A percentile compares a stretch with the other conserved stretches of the same genome.
phyloP scores from a whole-genome alignment of 495 filamentous ascomycete species.

The Penicillium roqueforti region DNA sequence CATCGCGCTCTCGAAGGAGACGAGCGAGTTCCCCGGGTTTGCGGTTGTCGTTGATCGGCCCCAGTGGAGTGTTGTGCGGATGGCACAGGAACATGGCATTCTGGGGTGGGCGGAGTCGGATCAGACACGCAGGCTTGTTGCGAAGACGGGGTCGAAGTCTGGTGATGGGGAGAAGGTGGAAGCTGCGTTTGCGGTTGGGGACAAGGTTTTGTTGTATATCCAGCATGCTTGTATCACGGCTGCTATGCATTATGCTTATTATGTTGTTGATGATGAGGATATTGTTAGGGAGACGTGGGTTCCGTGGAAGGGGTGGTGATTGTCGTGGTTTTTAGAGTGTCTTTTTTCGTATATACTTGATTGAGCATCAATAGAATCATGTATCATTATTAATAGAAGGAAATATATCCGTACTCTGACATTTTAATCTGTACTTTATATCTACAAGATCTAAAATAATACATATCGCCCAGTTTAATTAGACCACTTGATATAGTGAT shows the following conservation, averaged over 20 bases:
- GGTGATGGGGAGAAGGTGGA: conserved; percentile 11
- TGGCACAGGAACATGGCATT: conserved; percentile 67
- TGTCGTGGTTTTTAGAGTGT: not conserved
- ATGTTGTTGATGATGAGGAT: conserved; percentile 26
- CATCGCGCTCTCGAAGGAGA: conserved; percentile 22
- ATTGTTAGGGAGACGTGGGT: conserved; percentile 30
- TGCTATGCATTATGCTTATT: conserved; percentile 24
- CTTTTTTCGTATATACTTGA: not conserved
- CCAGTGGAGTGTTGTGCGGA: conserved; percentile 59
- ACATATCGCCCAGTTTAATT: not conserved
- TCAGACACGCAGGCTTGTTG: conserved; percentile 1
- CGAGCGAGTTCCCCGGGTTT: conserved; percentile 20
- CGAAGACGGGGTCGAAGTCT: conserved; percentile 2
- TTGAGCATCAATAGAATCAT: not conserved
- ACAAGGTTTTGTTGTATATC: conserved; percentile 26
- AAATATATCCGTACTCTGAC: too few relatives aligned
- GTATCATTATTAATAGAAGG: not conserved
- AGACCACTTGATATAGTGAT: not conserved
- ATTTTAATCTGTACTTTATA: too few relatives aligned
- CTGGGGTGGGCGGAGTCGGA: conserved; percentile 28
- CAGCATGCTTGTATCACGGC: conserved; percentile 35
- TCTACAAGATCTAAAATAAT: not conserved
- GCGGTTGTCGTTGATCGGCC: conserved; percentile 15
- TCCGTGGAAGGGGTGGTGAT: conserved; percentile 26
- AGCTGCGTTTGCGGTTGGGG: conserved; percentile 22